phyloP scores from a whole-genome alignment of 345 rosid species.

The Barbarea vulgaris region DNA sequence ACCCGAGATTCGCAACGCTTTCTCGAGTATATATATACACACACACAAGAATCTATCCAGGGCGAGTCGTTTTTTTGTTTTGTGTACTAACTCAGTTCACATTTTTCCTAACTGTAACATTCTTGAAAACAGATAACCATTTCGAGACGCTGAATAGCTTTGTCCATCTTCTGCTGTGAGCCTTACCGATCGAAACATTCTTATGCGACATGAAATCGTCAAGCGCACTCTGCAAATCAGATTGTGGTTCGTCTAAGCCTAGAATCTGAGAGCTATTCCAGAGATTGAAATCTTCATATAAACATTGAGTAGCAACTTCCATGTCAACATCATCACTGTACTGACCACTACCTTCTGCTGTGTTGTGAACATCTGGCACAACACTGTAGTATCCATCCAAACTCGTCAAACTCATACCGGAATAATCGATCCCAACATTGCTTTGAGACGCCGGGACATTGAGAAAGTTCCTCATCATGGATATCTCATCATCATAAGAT shows the following conservation, averaged over 20 bases:
- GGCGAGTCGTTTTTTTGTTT: constrained; percentile 23
- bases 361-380: constrained; percentile 52
- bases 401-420: constrained; percentile 53
- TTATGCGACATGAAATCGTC: constrained; percentile 57
- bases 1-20: constrained; percentile 16
- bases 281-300: constrained; percentile 76
- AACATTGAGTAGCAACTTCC: constrained; percentile 44
- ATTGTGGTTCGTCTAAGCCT: constrained; percentile 57
- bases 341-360: constrained; percentile 39
- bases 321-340: constrained; percentile 34
- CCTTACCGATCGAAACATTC: constrained; percentile 45
- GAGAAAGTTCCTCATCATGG: constrained; percentile 49
- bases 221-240: constrained; percentile 67
- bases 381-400: constrained; percentile 53
- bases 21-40: constrained; percentile 18
- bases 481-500: constrained; percentile 64
- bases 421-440: constrained; percentile 60
- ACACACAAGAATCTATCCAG: constrained; percentile 36
- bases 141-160: constrained; percentile 78
- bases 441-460: constrained; percentile 49
- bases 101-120: constrained; percentile 51
- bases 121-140: constrained; percentile 69
- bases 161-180: constrained; percentile 87
- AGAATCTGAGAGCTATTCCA: constrained; percentile 52
- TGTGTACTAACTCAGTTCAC: constrained; percentile 32